Evolutionary conservation across 78 protist species (phyloP), one percentile per base, ranked within the genome.

Genomic region (Ministeria vibrans): DNA sequence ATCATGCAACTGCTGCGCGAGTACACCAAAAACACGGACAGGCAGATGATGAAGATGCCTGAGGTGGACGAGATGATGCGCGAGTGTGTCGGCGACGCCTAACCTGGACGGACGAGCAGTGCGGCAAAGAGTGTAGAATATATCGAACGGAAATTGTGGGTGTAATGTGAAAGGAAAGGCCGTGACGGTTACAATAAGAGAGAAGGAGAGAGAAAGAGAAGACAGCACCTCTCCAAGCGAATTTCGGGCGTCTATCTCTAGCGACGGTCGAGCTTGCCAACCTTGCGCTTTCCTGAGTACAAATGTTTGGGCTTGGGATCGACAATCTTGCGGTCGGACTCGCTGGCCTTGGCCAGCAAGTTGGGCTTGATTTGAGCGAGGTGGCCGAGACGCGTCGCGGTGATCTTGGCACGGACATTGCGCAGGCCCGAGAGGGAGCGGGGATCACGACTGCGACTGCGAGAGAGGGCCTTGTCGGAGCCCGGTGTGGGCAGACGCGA

Each of bases 221-320:
- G n/a, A n/a, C n/a, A n/a, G n/a, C n/a, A n/a, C n/a, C n/a, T n/a
- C n/a, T n/a, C n/a, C n/a, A n/a, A n/a, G n/a, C n/a, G n/a, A n/a
- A n/a, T n/a, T n/a, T n/a, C n/a, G n/a, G n/a, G n/a, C n/a, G n/a
- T n/a, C n/a, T n/a, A n/a, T n/a, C 64, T 61, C 42, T 61, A 96
- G 27, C 99, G 89, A n/a, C 91, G 80, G 69, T 92, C 95, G 3
- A 80, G 83, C 74, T 34, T 92, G 71, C 98, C 98, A 45, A 36
- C 43, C 32, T 86, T 78, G 75, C 95, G 83, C 95, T 97, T 97
- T 69, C 99, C 99, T 0, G 95, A 22, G 88, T 85, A 90, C 69
- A 96, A 55, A 63, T 90, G 95, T 80, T 94, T 95, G 39, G 98
- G 99, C 94, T 66, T 93, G 51, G 36, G 15, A 87, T 46, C 45